phyloP scores from a whole-genome alignment of 192 early-diverging fungal species.

The Coemansia sp. region DNA sequence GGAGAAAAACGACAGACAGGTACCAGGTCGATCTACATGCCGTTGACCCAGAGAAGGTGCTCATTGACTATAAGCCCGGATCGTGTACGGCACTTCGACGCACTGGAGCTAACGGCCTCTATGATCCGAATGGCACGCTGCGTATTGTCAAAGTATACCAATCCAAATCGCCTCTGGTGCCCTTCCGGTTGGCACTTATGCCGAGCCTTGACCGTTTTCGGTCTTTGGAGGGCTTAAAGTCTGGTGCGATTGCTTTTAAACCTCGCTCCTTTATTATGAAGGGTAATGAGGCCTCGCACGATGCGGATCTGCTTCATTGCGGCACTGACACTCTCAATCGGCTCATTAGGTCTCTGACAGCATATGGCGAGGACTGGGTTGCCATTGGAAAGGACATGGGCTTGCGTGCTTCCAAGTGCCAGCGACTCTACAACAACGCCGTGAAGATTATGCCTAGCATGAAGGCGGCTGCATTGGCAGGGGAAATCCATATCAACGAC shows the following conservation, averaged over 20 bases:
- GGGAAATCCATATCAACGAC: not conserved
- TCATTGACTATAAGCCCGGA: conserved; percentile 8
- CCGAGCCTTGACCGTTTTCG: not conserved
- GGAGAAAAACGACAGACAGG: not conserved
- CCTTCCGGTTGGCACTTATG: conserved; percentile 2
- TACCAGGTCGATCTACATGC: conserved; percentile 2
- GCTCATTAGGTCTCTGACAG: not conserved
- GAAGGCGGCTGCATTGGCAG: not conserved
- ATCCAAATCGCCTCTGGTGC: not conserved
- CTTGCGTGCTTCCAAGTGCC: not conserved
- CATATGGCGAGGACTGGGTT: not conserved
- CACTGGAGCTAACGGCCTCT: conserved; percentile 6
- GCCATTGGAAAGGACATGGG: conserved; percentile 14
- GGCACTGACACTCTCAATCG: not conserved
- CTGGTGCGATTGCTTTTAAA: not conserved
- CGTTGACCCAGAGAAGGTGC: conserved; percentile 4
- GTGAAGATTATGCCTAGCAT: conserved; percentile 4
- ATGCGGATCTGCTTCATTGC: not conserved
- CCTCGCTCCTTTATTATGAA: not conserved
- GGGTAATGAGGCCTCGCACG: not conserved
- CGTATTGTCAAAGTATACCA: not conserved
- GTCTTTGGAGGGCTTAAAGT: not conserved
- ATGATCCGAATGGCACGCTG: conserved; percentile 8
- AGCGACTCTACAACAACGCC: not conserved
- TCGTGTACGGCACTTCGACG: conserved; percentile 3